A percentile compares a stretch with the other conserved stretches of the same genome.
These are phyloP conservation scores for Botryotinia narcissicola DNA, from an alignment of 2,329 filamentous ascomycete genomes.

Conservation along the genomic window DNA sequence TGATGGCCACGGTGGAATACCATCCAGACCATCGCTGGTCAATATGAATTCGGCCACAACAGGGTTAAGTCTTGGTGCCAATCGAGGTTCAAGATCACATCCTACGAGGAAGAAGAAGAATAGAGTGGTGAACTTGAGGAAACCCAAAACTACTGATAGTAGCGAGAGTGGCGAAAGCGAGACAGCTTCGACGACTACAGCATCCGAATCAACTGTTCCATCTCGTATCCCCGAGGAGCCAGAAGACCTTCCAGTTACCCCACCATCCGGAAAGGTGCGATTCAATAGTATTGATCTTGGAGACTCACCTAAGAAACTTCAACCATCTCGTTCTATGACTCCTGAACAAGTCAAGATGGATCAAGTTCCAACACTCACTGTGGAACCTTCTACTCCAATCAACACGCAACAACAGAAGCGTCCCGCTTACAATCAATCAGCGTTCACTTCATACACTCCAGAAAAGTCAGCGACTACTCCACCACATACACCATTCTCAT, in stretches of 20 bases:
- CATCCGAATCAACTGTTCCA: constrained; percentile 59
- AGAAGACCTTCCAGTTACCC: constrained; percentile 54
- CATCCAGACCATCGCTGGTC: constrained; percentile 66
- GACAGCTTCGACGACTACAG: constrained; percentile 55
- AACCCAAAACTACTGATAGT: constrained; percentile 49
- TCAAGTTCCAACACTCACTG: constrained; percentile 1
- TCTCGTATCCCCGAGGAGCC: constrained; percentile 59
- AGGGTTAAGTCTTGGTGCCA: constrained; percentile 62
- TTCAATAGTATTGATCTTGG: constrained; percentile 42
- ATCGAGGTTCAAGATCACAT: constrained; percentile 52
- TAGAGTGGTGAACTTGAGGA: constrained; percentile 77
- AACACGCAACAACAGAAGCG: constrained; percentile 24
- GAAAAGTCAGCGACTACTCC: constrained; percentile 28
- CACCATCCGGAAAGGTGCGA: constrained; percentile 42
- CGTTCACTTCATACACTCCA: constrained; percentile 23
- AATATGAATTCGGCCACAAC: constrained; percentile 60
- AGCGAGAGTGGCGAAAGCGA: constrained; percentile 39
- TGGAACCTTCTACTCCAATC: constrained; percentile 25
- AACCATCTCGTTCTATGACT: constrained; percentile 13
- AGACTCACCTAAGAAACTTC: constrained; percentile 37
- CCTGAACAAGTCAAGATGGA: constrained; percentile 25
- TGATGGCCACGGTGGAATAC: constrained; percentile 50
- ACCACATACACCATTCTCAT: constrained; percentile 19
- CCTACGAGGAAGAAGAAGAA: constrained; percentile 76
- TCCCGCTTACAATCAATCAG: constrained; percentile 22